phyloP scores from a whole-genome alignment of 768 basidiomycete genomes.

The Botryobasidium botryosum region DNA sequence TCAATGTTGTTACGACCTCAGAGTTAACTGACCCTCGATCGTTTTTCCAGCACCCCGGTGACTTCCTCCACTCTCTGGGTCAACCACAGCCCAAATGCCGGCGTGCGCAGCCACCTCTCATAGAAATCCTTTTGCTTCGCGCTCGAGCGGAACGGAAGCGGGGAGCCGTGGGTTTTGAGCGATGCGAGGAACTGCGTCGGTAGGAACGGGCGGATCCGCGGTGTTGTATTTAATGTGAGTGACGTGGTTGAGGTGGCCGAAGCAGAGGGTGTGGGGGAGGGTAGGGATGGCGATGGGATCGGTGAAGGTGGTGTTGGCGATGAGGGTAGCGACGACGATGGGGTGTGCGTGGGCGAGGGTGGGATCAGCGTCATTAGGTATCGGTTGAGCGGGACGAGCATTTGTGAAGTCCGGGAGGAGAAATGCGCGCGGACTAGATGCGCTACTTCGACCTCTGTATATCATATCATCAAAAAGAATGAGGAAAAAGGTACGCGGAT shows the following conservation, averaged over 20 bases:
- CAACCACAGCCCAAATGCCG: conserved; percentile 67
- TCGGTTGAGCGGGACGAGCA: conserved; percentile 78
- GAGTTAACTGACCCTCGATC: no score
- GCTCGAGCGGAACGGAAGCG: conserved; percentile 57
- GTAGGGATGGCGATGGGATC: not conserved
- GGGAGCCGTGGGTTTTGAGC: conserved; percentile 48
- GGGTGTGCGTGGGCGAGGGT: conserved; percentile 26
- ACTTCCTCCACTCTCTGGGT: conserved; percentile 10
- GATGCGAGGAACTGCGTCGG: conserved; percentile 51
- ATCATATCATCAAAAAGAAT: not conserved
- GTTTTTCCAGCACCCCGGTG: conserved; percentile 2
- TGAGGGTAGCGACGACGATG: not conserved
- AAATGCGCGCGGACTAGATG: conserved; percentile 60
- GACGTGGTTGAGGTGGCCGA: not conserved
- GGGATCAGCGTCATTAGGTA: conserved; percentile 73
- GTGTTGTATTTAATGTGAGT: not conserved
- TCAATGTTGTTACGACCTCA: no score
- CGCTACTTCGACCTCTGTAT: conserved; percentile 29
- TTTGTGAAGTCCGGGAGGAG: conserved; percentile 62
- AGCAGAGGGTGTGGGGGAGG: not conserved
- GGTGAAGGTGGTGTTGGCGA: not conserved
- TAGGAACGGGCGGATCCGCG: conserved; percentile 36
- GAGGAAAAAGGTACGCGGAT: no score
- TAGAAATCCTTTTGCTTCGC: conserved; percentile 58
- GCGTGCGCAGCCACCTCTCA: conserved; percentile 55